Evolutionary conservation across 225 moss, liverwort and hornwort genomes (phyloP).

Genomic region (Thuidium tamariscinum): DNA sequence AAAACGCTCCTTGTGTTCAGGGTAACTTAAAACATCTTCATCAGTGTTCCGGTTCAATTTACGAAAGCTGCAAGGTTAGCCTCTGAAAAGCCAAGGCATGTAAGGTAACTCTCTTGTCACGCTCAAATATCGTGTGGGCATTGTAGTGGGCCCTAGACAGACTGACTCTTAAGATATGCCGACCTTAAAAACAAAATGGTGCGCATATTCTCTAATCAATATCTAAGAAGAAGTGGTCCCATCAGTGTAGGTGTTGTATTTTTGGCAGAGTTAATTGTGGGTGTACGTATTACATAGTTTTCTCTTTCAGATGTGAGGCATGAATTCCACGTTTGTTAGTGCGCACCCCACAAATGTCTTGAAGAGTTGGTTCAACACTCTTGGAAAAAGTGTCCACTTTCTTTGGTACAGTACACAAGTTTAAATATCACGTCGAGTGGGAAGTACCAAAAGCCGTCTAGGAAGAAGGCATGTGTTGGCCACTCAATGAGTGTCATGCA

Average conservation of each 20-base stretch:
- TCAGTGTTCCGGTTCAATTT: background rate
- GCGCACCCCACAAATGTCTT: too few relatives aligned
- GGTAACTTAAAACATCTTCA: background rate
- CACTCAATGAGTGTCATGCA: background rate
- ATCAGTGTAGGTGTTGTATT: background rate
- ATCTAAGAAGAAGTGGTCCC: background rate
- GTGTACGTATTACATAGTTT: background rate
- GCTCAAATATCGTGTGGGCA: background rate
- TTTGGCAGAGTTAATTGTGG: background rate
- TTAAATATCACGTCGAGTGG: background rate
- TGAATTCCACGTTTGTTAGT: background rate
- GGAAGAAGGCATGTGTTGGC: background rate
- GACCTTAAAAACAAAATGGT: too few relatives aligned
- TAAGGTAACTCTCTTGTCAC: background rate
- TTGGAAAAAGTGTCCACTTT: background rate
- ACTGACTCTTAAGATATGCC: background rate
- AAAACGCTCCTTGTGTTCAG: background rate
- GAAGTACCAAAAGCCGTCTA: background rate
- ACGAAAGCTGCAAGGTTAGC: background rate
- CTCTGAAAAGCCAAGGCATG: background rate
- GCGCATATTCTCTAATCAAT: background rate
- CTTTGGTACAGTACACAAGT: too few relatives aligned
- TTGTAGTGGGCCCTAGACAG: background rate
- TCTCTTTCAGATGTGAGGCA: background rate
- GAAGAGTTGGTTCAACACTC: background rate